Conservation (phyloP, 2,329 filamentous ascomycete species). For the Zopfia rhizophila region DNA sequence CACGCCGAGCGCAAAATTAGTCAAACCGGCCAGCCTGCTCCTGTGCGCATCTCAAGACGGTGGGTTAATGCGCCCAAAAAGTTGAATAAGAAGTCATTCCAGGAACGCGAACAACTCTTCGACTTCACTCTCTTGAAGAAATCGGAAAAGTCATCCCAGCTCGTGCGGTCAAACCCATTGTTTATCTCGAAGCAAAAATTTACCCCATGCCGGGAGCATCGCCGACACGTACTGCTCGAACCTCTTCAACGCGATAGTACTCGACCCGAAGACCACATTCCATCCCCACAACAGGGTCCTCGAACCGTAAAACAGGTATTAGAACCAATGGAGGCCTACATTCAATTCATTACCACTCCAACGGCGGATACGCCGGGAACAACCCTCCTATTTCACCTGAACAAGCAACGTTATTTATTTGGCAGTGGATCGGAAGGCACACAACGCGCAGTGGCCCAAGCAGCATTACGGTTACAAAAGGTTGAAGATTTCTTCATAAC, state of each 20-base stretch:
- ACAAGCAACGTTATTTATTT: slow-evolving; percentile 84
- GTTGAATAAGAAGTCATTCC: neutral
- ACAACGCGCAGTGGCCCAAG: slow-evolving; percentile 78
- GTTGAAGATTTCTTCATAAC: slow-evolving; percentile 84
- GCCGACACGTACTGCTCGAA: slow-evolving; percentile 18
- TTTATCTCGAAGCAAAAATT: neutral
- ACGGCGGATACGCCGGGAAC: slow-evolving; percentile 90
- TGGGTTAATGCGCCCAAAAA: neutral
- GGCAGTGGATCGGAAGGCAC: slow-evolving; percentile 85
- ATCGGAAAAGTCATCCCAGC: slow-evolving; percentile 1
- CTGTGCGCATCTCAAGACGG: slow-evolving; percentile 8
- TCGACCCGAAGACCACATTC: neutral
- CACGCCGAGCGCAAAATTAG: slow-evolving; percentile 1
- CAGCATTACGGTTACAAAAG: slow-evolving; percentile 71
- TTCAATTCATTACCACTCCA: slow-evolving; percentile 82
- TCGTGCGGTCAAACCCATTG: neutral
- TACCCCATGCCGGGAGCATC: slow-evolving; percentile 3
- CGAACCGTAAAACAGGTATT: no score
- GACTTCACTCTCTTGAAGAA: slow-evolving; percentile 4
- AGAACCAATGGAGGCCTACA: slow-evolving; percentile 72
- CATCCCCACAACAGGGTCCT: slow-evolving; percentile 11
- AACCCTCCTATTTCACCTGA: slow-evolving; percentile 79
- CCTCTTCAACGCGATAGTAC: slow-evolving; percentile 13
- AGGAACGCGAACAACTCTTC: neutral
- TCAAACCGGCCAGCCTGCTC: no score